Conservation (phyloP, 495 filamentous ascomycete genomes). For the Daldinia loculata region DNA sequence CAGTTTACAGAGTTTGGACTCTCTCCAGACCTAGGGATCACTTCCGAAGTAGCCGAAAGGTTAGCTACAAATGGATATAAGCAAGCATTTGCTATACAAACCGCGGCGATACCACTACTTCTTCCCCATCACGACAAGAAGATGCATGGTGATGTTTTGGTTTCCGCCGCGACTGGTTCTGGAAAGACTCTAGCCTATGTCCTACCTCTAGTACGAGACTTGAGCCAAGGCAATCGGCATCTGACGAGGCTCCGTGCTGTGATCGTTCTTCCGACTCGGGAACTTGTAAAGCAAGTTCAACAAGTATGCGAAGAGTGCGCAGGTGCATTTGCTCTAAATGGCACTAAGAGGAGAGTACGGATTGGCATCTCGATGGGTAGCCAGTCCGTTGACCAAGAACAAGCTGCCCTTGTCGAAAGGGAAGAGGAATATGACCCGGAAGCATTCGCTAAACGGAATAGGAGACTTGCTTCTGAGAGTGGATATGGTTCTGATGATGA, state of each 20-base stretch:
- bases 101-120: slow-evolving; percentile 79
- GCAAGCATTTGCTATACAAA: slow-evolving; percentile 86
- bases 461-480: slow-evolving; percentile 18
- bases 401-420: slow-evolving; percentile 67
- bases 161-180: slow-evolving; percentile 90
- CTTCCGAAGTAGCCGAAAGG: slow-evolving; percentile 52
- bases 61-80: slow-evolving; percentile 72
- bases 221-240: slow-evolving; percentile 61
- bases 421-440: slow-evolving; percentile 59
- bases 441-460: slow-evolving; percentile 44
- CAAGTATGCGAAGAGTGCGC: slow-evolving; percentile 75
- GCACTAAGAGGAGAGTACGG: slow-evolving; percentile 67
- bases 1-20: slow-evolving; percentile 71
- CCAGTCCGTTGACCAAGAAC: slow-evolving; percentile 77
- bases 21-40: slow-evolving; percentile 60
- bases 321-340: slow-evolving; percentile 52
- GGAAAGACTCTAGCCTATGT: slow-evolving; percentile 93
- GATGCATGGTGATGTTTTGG: slow-evolving; percentile 77
- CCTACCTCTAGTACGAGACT: slow-evolving; percentile 80
- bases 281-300: slow-evolving; percentile 84
- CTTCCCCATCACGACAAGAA: slow-evolving; percentile 62
- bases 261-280: slow-evolving; percentile 88
- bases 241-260: slow-evolving; percentile 74
- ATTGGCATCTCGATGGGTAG: slow-evolving; percentile 85
- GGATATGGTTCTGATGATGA: slow-evolving; percentile 26